Base-by-base conservation (phyloP, 208 protist species). In the Leishmania mexicana region DNA sequence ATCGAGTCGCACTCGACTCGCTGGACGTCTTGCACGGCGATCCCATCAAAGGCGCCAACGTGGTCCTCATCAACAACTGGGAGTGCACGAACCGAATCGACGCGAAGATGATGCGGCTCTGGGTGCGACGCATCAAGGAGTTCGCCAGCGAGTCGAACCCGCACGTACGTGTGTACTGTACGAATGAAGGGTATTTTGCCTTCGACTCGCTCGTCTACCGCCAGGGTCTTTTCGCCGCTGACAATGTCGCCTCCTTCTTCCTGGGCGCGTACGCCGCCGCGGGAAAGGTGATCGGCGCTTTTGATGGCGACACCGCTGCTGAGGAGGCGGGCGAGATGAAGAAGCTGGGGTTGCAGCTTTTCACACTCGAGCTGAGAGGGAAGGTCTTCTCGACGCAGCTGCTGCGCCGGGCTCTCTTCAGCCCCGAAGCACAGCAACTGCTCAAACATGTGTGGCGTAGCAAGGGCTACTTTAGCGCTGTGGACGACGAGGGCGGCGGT, bases 391-490 rank as follows among this genome's bases (percentile, higher is more conserved):
- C 72, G 62, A 79, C 74, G 1, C 74, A 64, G 40, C 49, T 28
- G 38, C 81, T 88, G 42, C 62, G 78, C 42, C 54, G 45, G 24
- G 58, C 67, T 35, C 68, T 89, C 38, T 21, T 68, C 31, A 67
- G 76, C 13, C 64, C 51, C 17, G 35, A 38, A 38, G 83, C 67
- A 17, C 83, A 75, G n/a, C 64, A 65, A 67, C 64, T 91, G 65
- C 74, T 91, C 21, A 38, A 58, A 19, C n/a, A 57, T 35, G 88
- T 92, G 53, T 92, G 88, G 88, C 83, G 88, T n/a, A 92, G 88
- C 80, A 92, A 92, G 64, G 88, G 88, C n/a, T 92, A 87, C 79
- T 89, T 92, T 67, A 70, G 35, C 35, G 88, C 83, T 40, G 49
- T 85, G 8, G 88, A 92, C 60, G 86, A 89, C 60, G 74, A 85